These are phyloP conservation scores for Tephrocybe sp. DNA, from an alignment of 768 basidiomycete species.

Conservation along the genomic window DNA sequence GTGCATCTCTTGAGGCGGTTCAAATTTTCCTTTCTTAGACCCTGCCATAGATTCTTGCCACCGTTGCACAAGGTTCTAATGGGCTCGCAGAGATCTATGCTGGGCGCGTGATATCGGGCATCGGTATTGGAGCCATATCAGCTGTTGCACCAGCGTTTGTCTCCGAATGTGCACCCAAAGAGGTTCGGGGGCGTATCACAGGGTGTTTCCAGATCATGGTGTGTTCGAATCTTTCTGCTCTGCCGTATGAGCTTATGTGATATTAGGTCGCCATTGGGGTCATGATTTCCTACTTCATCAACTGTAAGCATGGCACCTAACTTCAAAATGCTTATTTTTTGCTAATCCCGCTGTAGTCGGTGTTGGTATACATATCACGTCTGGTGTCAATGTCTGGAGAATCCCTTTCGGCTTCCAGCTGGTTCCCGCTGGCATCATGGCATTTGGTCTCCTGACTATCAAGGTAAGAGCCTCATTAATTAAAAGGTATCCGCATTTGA, in stretches of 20 bases:
- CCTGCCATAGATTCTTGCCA: constrained; percentile 63
- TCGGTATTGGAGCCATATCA: constrained; percentile 83
- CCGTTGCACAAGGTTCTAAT: constrained; percentile 56
- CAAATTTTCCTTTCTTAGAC: background rate
- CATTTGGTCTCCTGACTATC: constrained; percentile 64
- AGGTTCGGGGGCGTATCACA: constrained; percentile 83
- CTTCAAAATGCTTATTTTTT: background rate
- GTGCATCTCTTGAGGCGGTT: constrained; percentile 13
- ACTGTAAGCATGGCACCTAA: constrained; percentile 46
- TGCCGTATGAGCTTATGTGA: background rate
- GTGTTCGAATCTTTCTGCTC: background rate
- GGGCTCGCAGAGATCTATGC: constrained; percentile 75
- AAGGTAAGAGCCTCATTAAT: constrained; percentile 40
- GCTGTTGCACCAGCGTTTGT: constrained; percentile 85
- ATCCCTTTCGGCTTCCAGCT: constrained; percentile 80
- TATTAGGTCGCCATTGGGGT: constrained; percentile 69
- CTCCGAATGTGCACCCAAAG: constrained; percentile 84
- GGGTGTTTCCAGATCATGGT: constrained; percentile 88
- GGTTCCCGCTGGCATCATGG: constrained; percentile 76
- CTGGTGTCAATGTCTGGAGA: constrained; percentile 57
- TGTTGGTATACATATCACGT: constrained; percentile 52
- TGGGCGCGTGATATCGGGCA: constrained; percentile 77
- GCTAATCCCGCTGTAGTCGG: constrained; percentile 48
- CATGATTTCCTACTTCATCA: constrained; percentile 84
- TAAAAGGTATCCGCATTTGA: background rate